Base-by-base conservation (phyloP, 192 early-diverging fungal species). In the Funneliformis mosseae region DNA sequence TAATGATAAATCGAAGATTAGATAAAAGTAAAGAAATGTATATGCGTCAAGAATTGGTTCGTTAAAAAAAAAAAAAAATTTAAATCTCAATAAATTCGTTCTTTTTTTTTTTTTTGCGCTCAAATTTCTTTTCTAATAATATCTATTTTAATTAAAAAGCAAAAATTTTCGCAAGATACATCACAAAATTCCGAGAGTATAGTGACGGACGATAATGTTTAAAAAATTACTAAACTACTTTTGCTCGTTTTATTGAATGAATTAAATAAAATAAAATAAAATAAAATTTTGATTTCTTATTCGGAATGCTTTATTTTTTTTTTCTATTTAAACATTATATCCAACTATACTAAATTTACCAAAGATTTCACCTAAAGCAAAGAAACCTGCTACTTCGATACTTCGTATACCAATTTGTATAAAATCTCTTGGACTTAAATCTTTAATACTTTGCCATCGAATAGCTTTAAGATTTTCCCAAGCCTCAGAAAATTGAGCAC, bases 341-440 rank as follows among this genome's bases (percentile, higher is more conserved):
- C 91, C 91, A 69, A 91, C 83, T 79, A 92, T 79, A 85, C 87
- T 91, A 81, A 89, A 85, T 64, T 90, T 89, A 79, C 91, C 91
- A 80, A 92, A 80, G 66, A 92, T 87, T 81, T 92, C 91, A 69
- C 91, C 91, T 27, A 92, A 45, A 67, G 89, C 80, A 85, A 91
- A 92, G 80, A 92, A 91, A 41, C 88, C 86, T 81, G 85, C 85
- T 39, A 87, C 77, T 83, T 92, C 88, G 60, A 86, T 86, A 59
- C 86, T 84, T 27, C 89, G 78, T 73, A 90, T 81, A 80, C 85
- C 85, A 78, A 83, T 84, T 86, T 89, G 89, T 66, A 80, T 83
- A 43, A 85, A 63, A 81, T 90, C 38, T 81, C 74, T 78, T 80
- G 80, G 74, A 85, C 83, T 66, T 84, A 80, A 55, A 83, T 86